Base-by-base conservation (phyloP, 495 filamentous ascomycete species). In the Penicillium cosmopolitanum region DNA sequence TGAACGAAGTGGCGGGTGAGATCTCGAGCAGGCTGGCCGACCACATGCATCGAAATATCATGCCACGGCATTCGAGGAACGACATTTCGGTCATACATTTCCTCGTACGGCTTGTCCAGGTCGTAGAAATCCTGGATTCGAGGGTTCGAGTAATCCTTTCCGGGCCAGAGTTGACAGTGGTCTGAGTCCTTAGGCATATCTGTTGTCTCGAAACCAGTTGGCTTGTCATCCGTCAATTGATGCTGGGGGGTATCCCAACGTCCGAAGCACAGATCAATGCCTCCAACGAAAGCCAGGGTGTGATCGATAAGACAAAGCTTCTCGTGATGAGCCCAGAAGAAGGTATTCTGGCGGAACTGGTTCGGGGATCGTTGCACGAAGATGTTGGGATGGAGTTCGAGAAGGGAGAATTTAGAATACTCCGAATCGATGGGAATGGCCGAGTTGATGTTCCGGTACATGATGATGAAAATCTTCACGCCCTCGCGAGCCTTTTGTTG, bases 251-350 rank as follows among this genome's bases (percentile, higher is more conserved):
- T 96, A 72, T 99, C 95, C 95, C 95, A 99, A 50, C 95, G 84
- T 13, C 95, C 95, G 71, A 98, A 98, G 74, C 95, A 99, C 16
- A 99, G 81, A 80, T 99, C 95, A 57, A 99, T 92, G 13, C 95
- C 95, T 52, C 95, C 95, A 46, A 97, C 86, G 66, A 99, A 99
- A 31, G 95, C 95, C 50, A 99, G 83, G 38, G 92, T 95, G 69
- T 99, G 94, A 69, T 99, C 95, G 31, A 99, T 89, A 48, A 99
- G 86, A 64, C 91, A 91, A 11, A 99, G 82, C 69, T 99, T 99
- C 72, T 99, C 95, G 71, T 99, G 95, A 69, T 99, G 95, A 23
- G 95, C 95, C 84, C 95, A 99, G 78, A 98, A 99, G 76, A 99
- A 99, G n/a, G 96, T 96, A 60, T 96, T 96, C 77, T 99, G 96